Percentiles rank a stretch among this genome's conserved stretches.
Conservation (phyloP, 2,329 filamentous ascomycete species). For the Chaetomium strumarium region DNA sequence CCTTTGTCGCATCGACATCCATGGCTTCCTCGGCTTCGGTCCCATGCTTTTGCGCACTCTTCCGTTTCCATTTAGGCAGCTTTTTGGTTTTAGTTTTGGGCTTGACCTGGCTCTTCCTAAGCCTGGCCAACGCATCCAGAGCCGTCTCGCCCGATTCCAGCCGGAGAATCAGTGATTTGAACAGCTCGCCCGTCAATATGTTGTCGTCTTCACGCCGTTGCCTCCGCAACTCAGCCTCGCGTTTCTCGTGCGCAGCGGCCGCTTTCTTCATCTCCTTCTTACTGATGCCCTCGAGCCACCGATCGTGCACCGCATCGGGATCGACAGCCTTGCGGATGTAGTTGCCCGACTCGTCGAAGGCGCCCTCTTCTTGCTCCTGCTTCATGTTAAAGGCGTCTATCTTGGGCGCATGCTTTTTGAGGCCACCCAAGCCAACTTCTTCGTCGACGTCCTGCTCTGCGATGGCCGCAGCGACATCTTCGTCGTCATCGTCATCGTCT, state of each 20-base stretch:
- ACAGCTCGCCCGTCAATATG: slow-evolving; percentile 74
- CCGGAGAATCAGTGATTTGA: slow-evolving; percentile 64
- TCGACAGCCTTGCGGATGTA: slow-evolving; percentile 85
- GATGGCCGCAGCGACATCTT: slow-evolving; percentile 68
- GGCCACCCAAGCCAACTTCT: slow-evolving; percentile 81
- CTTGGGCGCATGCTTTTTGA: slow-evolving; percentile 89
- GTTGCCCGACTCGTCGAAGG: slow-evolving; percentile 87
- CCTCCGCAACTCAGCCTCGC: slow-evolving; percentile 69
- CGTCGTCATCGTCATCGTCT: slow-evolving; percentile 53
- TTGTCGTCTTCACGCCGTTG: slow-evolving; percentile 74
- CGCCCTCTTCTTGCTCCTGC: slow-evolving; percentile 82
- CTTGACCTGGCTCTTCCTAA: slow-evolving; percentile 63
- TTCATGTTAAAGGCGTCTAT: slow-evolving; percentile 95
- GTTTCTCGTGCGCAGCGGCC: slow-evolving; percentile 77
- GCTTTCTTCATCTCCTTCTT: slow-evolving; percentile 92
- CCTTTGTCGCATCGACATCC: slow-evolving; percentile 62
- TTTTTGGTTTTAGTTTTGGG: slow-evolving; percentile 51
- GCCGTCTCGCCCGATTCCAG: slow-evolving; percentile 79
- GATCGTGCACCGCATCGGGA: slow-evolving; percentile 83
- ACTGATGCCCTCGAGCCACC: slow-evolving; percentile 85
- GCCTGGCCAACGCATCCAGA: slow-evolving; percentile 76
- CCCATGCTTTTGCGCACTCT: slow-evolving; percentile 53
- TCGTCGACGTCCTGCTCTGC: slow-evolving; percentile 75
- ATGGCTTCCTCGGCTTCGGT: slow-evolving; percentile 50
- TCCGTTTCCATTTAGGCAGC: slow-evolving; percentile 62